Percentiles rank a stretch among this genome's conserved stretches.
phyloP scores from a whole-genome alignment of 257 asterid genomes.

The Mitragyna speciosa region DNA sequence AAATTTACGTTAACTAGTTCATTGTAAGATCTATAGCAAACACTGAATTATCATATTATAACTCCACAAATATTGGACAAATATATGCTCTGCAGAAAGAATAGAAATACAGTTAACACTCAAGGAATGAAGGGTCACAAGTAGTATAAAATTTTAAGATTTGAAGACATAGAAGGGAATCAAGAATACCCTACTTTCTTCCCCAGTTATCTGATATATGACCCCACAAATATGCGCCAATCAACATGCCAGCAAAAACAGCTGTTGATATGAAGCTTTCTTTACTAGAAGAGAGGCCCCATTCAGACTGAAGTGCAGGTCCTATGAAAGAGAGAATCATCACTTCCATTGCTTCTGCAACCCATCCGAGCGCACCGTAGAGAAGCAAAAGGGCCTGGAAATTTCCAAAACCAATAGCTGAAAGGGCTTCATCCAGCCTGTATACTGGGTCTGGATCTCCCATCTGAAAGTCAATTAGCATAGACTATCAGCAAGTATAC shows the following conservation, averaged over 20 bases:
- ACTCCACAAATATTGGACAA: neutral
- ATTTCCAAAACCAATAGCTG: conserved; percentile 63
- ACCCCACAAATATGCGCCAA: conserved; percentile 77
- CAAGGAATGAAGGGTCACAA: conserved; percentile 5
- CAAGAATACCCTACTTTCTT: conserved; percentile 49
- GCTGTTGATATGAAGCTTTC: conserved; percentile 68
- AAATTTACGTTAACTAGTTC: conserved; percentile 9
- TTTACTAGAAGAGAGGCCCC: conserved; percentile 66
- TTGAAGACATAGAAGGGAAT: conserved; percentile 11
- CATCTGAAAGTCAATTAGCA: conserved; percentile 41
- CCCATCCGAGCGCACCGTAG: conserved; percentile 74
- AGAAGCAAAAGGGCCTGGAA: conserved; percentile 59
- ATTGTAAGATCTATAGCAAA: neutral
- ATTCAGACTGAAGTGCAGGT: conserved; percentile 66
- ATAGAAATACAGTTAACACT: neutral
- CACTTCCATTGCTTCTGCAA: conserved; percentile 84
- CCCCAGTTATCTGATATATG: conserved; percentile 64
- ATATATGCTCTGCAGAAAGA: neutral
- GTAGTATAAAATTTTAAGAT: neutral
- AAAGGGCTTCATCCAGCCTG: conserved; percentile 71
- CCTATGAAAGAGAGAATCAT: conserved; percentile 83
- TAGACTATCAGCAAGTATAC: neutral
- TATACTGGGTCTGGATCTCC: conserved; percentile 43
- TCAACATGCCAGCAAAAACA: conserved; percentile 71
- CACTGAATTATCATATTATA: neutral